Conservation (phyloP, 495 filamentous ascomycete genomes). For the Hypoxylon lienhwacheense region DNA sequence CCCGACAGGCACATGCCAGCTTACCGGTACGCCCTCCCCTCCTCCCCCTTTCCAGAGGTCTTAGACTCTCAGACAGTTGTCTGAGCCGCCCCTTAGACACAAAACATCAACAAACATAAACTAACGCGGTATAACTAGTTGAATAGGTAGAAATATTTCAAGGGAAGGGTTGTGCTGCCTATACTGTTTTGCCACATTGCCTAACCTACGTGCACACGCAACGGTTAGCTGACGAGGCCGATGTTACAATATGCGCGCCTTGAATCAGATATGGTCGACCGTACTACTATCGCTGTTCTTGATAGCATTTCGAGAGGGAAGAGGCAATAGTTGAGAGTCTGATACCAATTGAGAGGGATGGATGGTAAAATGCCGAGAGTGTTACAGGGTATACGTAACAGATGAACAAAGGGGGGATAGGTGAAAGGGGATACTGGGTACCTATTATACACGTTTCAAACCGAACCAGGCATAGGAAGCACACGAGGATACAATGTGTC, state of each 20-base stretch:
- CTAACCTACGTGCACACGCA: slow-evolving; percentile 1
- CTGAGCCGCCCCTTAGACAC: slow-evolving; percentile 10
- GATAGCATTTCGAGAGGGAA: slow-evolving; percentile 6
- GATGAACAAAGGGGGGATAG: slow-evolving; percentile 4
- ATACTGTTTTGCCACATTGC: neutral
- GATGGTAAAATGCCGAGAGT: slow-evolving; percentile 20
- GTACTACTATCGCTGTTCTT: neutral
- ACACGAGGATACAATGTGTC: slow-evolving; percentile 2
- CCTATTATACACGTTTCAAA: slow-evolving; percentile 20
- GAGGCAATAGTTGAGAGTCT: slow-evolving; percentile 9
- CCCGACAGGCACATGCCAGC: slow-evolving; percentile 23
- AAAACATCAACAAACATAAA: slow-evolving; percentile 1
- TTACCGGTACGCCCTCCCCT: slow-evolving; percentile 8
- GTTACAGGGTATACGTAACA: slow-evolving; percentile 5
- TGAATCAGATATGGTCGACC: neutral
- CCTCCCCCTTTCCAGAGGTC: no score
- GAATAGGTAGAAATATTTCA: neutral
- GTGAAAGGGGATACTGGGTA: slow-evolving; percentile 18
- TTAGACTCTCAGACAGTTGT: slow-evolving; percentile 24
- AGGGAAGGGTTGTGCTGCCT: slow-evolving; percentile 1
- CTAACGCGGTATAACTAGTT: neutral
- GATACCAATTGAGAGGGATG: neutral
- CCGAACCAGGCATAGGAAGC: slow-evolving; percentile 1
- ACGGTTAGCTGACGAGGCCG: slow-evolving; percentile 22
- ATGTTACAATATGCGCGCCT: neutral